A percentile compares a stretch with the other conserved stretches of the same genome.
Conservation (phyloP, 208 protist species). For the Acanthamoeba healyi region DNA sequence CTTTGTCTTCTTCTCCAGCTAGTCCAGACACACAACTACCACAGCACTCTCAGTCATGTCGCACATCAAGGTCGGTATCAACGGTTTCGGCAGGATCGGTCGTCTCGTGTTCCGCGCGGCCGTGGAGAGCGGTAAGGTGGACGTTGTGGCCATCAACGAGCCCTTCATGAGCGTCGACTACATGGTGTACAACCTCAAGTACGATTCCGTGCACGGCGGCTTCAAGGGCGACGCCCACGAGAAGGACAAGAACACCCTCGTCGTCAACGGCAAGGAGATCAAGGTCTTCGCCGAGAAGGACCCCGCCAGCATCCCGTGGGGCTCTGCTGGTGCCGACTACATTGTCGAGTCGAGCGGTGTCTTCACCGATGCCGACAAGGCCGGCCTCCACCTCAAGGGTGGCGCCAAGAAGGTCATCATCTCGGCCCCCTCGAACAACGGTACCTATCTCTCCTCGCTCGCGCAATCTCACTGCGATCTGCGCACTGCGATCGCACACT, state of each 20-base stretch:
- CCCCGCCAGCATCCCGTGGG: conserved; percentile 97
- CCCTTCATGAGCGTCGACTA: conserved; percentile 95
- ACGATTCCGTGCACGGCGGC: conserved; percentile 97
- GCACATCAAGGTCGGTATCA: conserved; percentile 94
- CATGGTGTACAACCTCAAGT: conserved; percentile 95
- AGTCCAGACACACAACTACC: not conserved
- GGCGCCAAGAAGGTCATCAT: conserved; percentile 99
- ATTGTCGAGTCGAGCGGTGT: conserved; percentile 99
- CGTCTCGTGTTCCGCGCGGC: conserved; percentile 94
- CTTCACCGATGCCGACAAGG: conserved; percentile 95
- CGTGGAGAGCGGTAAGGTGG: conserved; percentile 88
- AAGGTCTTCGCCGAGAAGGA: conserved; percentile 87
- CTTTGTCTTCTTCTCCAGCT: not conserved
- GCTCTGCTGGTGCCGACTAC: conserved; percentile 94
- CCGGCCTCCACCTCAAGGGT: conserved; percentile 95
- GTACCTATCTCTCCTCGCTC: not conserved
- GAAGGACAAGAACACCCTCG: conserved; percentile 81
- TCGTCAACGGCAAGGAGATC: conserved; percentile 89
- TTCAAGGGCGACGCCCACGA: conserved; percentile 89
- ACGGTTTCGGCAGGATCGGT: conserved; percentile 97
- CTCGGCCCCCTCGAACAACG: conserved; percentile 97
- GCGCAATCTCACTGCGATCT: not conserved
- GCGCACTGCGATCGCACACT: not conserved
- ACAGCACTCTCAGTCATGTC: conserved; percentile 23
- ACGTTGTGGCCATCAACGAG: conserved; percentile 96